phyloP scores from a whole-genome alignment of 495 filamentous ascomycete species.

The Terfezia boudieri region DNA sequence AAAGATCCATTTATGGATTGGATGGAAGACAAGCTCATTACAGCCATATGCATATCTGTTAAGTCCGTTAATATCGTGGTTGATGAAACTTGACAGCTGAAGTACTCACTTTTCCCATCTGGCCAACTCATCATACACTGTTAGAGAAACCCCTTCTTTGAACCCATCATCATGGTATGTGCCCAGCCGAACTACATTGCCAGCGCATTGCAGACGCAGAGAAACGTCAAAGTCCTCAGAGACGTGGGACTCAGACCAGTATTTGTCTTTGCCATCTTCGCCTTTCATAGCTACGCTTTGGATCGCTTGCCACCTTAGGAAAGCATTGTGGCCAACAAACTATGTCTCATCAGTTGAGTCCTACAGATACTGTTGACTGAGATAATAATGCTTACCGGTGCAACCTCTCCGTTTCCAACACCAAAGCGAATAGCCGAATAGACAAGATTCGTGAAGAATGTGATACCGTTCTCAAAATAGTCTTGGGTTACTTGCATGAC shows the following conservation, averaged over 20 bases:
- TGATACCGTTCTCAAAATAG: constrained; percentile 55
- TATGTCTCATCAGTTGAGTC: constrained; percentile 1
- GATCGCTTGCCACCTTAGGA: constrained; percentile 57
- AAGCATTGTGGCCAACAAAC: constrained; percentile 56
- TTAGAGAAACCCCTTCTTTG: constrained; percentile 67
- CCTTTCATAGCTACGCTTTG: constrained; percentile 45
- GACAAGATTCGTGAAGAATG: constrained; percentile 68
- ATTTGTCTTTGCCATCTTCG: constrained; percentile 50
- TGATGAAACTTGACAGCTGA: no score
- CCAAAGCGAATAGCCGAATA: constrained; percentile 59
- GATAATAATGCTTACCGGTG: constrained; percentile 22
- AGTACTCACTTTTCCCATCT: constrained; percentile 45
- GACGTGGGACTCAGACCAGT: constrained; percentile 63
- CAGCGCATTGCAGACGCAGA: constrained; percentile 46
- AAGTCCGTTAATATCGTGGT: no score
- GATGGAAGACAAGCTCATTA: constrained; percentile 61
- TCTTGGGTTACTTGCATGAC: constrained; percentile 61
- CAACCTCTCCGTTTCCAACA: constrained; percentile 61
- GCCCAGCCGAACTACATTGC: constrained; percentile 52
- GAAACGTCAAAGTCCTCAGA: constrained; percentile 79
- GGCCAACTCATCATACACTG: constrained; percentile 63
- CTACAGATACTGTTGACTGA: constrained; percentile 17
- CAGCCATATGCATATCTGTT: constrained; percentile 51
- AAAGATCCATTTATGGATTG: constrained; percentile 39
- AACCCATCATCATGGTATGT: constrained; percentile 54